Evolutionary conservation across 257 asterid genomes (phyloP), one percentile per base, ranked within the genome.

Genomic region (Solanum dulcamara): DNA sequence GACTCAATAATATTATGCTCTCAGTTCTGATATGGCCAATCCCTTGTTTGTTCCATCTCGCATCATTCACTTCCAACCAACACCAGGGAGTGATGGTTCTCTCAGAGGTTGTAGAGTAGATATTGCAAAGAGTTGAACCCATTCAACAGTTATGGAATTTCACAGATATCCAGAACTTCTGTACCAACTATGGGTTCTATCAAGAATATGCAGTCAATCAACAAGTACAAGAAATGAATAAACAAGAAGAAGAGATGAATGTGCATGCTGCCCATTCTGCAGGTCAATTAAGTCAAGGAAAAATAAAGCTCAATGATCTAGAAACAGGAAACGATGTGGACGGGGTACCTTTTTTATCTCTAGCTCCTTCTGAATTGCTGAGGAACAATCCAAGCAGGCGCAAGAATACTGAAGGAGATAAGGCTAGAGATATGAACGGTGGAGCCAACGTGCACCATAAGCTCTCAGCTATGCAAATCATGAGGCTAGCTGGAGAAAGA

Each of bases 401-500:
- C 51, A 71, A 85, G 32, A 53, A 20, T 42, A 32, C 72, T 26
- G 30, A 53, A 5, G 42, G 37, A 17, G 84, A 35, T 2, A 60
- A 40, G 20, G 55, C 24, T 15, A 71, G 88, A 10, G 38, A 26
- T 50, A 12, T 20, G 50, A 26, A 26, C 0, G 42, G 53, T 1
- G 28, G 44, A 33, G 26, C 79, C 75, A 46, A 22, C 53, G 33
- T 11, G 40, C 35, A 37, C 83, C 83, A 38, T 50, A 86, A 51
- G 77, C 75, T 86, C 30, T 81, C 85, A 70, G 75, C 88, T 17
- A 55, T 22, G 66, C 80, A 83, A 13, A 75, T 83, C 38, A 64
- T 87, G 85, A 77, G 72, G 74, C 85, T 84, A 42, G 87, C 85
- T n/a, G 89, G 85, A 84, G 89, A 84, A 87, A 87, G 83, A 66